Base-by-base conservation (phyloP, 129 eudicot genomes). In the Tagetes patula region DNA sequence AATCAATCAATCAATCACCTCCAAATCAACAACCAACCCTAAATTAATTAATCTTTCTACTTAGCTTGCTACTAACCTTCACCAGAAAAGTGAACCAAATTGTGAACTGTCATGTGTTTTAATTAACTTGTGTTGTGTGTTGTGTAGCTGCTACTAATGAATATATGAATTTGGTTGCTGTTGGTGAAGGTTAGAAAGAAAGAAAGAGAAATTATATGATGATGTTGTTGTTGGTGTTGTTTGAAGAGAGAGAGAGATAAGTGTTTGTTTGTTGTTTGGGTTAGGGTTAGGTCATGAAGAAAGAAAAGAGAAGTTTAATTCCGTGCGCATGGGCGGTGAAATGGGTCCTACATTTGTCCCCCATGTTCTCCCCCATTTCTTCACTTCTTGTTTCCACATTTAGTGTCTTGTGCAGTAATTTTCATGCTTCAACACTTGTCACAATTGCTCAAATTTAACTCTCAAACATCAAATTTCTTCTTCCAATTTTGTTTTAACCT, bases 281-380 rank as follows among this genome's bases (percentile, higher is more conserved):
- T 79, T 88, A 75, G 88, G 95, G 90, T 88, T 83, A 81, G 88
- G 90, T 85, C 81, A 82, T 73, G 81, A 75, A 45, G 68, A 54
- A 46, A 59, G 78, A 72, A 49, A 38, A 4, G 85, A 58, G 69
- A 45, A 30, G 20, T 48, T 34, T 34, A 73, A 66, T 80, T 52
- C 91, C 86, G 87, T 89, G 96, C 89, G 87, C 84, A 82, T 89
- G 96, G 89, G 89, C 86, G 91, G 91, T 86, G 75, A 14, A 36
- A 63, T 79, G 90, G 81, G 82, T n/a, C 90, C 82, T 65, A 39
- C 70, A 11, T 58, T 70, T 70, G 83, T 81, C 88, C 60, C 84
- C 74, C 77, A 73, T 73, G 69, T 83, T 81, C 78, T 83, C 80
- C 77, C 74, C 32, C 70, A 62, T 46, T 74, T 74, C 78, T 74